Evolutionary conservation across 768 basidiomycete genomes (phyloP).

Genomic region (Baorangia bicolor): DNA sequence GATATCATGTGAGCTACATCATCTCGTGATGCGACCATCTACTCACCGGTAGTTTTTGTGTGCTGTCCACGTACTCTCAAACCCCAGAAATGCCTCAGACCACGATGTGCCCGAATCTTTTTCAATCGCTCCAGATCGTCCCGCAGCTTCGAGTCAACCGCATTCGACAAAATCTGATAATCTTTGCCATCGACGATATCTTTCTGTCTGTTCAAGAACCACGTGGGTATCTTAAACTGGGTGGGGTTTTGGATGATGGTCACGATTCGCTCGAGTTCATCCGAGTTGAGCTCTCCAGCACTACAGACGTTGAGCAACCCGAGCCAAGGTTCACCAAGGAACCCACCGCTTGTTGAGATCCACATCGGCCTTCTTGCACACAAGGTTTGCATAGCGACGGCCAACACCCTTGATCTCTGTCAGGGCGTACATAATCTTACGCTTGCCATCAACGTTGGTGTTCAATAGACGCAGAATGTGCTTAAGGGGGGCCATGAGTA

Average conservation of each 20-base stretch:
- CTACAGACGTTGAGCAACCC: slow-evolving; percentile 41
- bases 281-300: slow-evolving; percentile 98
- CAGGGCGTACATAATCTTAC: slow-evolving; percentile 99
- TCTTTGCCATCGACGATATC: slow-evolving; percentile 98
- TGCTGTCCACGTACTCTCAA: slow-evolving; percentile 97
- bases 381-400: slow-evolving; percentile 96
- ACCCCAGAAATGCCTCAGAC: slow-evolving; percentile 91
- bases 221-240: slow-evolving; percentile 98
- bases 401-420: slow-evolving; percentile 99
- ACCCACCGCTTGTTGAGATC: slow-evolving; percentile 96
- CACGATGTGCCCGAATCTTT: slow-evolving; percentile 98
- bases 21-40: not conserved
- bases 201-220: slow-evolving; percentile 99
- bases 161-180: slow-evolving; percentile 93
- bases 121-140: slow-evolving; percentile 98
- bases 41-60: slow-evolving; percentile 95
- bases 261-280: slow-evolving; percentile 98
- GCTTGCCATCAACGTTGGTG: slow-evolving; percentile 99
- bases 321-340: not conserved
- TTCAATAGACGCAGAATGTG: slow-evolving; percentile 99
- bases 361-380: slow-evolving; percentile 99
- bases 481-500: slow-evolving; percentile 40
- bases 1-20: slow-evolving; percentile 2
- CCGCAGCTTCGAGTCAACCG: slow-evolving; percentile 96
- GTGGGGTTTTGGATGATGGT: slow-evolving; percentile 99